Base-by-base conservation (phyloP, 2,329 filamentous ascomycete species). In the Colletotrichum falcatum region DNA sequence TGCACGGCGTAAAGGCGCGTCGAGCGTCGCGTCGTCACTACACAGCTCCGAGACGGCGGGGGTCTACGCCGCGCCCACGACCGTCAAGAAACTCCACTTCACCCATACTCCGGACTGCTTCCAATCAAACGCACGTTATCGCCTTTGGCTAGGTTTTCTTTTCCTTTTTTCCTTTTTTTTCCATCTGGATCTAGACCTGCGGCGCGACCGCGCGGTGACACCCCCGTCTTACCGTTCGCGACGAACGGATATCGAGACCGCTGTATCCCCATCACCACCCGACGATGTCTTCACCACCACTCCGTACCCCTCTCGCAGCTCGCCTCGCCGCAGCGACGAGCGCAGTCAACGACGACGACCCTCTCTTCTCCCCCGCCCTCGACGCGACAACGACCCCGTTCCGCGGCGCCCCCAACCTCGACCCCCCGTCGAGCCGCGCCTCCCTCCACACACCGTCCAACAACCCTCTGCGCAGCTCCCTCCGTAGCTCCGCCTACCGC, bases 281-380 rank as follows among this genome's bases (percentile, higher is more conserved):
- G 37, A 46, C 20, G 6, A 70, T 70, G 67, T 58, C 67, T 9
- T 62, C 60, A 44, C 60, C 60, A 53, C 23, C 46, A 26, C 20
- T 70, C 58, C 66, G 55, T 42, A 70, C 67, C 9, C 64, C 67
- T 35, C 56, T 59, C 51, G 54, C 39, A 35, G 44, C 51, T 28
- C 67, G 67, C 51, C 46, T 51, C 9, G 44, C 59, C 30, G 44
- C 44, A 9, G 59, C n/a, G 14, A 46, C 44, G n/a, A 58, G 59
- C 58, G 58, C 51, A 30, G 61, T 77, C 55, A 78, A 77, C 42
- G 78, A 76, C 65, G 78, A 76, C 65, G 81, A 86, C 3, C 82
- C 83, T 1, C 75, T 80, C 6, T 82, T 84, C 16, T 81, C 79
- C 28, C 81, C 78, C 55, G 78, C 76, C 16, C 80, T 82, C n/a